These are phyloP conservation scores for Pichia sp. DNA, from an alignment of 1,139 yeast species.

Conservation along the genomic window DNA sequence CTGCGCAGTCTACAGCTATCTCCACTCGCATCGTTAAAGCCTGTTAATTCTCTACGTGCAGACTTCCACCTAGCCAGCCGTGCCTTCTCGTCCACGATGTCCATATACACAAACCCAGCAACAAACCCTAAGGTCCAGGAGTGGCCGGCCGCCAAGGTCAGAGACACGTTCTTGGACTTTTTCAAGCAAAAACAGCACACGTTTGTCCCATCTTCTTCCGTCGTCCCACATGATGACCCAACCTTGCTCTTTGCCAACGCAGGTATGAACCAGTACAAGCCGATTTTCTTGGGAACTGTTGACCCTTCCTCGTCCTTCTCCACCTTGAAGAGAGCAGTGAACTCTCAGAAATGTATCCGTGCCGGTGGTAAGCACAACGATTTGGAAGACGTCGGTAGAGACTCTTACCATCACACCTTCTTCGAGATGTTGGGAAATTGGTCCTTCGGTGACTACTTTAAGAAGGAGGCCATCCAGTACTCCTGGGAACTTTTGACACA, in stretches of 20 bases:
- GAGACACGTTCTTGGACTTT: slow-evolving; percentile 79
- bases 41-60: neutral
- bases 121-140: slow-evolving; percentile 18
- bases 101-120: slow-evolving; percentile 17
- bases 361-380: slow-evolving; percentile 99
- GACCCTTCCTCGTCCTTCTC: slow-evolving; percentile 91
- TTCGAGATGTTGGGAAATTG: slow-evolving; percentile 99
- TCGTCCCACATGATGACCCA: slow-evolving; percentile 96
- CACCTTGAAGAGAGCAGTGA: slow-evolving; percentile 79
- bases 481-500: slow-evolving; percentile 89
- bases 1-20: neutral
- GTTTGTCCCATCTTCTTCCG: slow-evolving; percentile 88
- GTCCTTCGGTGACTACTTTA: slow-evolving; percentile 99
- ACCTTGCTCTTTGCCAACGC: slow-evolving; percentile 94
- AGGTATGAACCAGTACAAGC: slow-evolving; percentile 98
- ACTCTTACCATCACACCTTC: slow-evolving; percentile 95
- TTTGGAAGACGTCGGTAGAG: slow-evolving; percentile 96
- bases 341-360: slow-evolving; percentile 96
- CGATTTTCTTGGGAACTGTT: slow-evolving; percentile 92
- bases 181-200: slow-evolving; percentile 68
- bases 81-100: slow-evolving; percentile 11
- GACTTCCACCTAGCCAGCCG: neutral
- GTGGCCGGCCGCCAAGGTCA: slow-evolving; percentile 75
- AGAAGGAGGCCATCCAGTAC: slow-evolving; percentile 81
- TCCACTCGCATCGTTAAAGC: neutral